These are phyloP conservation scores for Sarocladium strictum DNA, from an alignment of 2,329 filamentous ascomycete species.

Conservation along the genomic window DNA sequence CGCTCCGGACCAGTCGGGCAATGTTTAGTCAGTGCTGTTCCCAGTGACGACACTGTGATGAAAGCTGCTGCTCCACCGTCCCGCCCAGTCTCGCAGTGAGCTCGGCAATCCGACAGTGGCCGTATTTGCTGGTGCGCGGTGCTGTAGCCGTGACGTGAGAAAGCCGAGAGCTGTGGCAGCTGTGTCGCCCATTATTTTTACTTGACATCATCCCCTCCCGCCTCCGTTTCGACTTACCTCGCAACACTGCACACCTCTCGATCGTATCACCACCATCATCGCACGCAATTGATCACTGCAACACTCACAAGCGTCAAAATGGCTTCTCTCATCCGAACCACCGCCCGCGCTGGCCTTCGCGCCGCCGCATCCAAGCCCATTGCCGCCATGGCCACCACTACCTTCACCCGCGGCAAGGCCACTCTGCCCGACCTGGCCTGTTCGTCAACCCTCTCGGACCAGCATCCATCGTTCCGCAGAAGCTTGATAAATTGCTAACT, in stretches of 20 bases:
- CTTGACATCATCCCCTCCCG: constrained; percentile 5
- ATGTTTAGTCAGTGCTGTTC: not conserved
- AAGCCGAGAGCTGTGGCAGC: not conserved
- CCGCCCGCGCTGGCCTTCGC: constrained; percentile 66
- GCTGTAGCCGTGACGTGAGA: constrained; percentile 2
- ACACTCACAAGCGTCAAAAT: constrained; percentile 39
- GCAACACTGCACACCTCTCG: not conserved
- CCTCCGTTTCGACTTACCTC: not conserved
- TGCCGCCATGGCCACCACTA: constrained; percentile 63
- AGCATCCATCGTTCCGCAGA: not conserved
- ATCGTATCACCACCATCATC: too few relatives aligned
- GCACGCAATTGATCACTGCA: not conserved
- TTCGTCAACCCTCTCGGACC: constrained; percentile 23
- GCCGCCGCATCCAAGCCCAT: constrained; percentile 56
- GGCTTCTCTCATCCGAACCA: constrained; percentile 71
- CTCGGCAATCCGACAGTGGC: constrained; percentile 4
- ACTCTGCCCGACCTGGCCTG: constrained; percentile 82
- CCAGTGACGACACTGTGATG: not conserved
- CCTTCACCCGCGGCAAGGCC: constrained; percentile 80
- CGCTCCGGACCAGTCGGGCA: not conserved
- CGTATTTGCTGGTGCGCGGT: not conserved
- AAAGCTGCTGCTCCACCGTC: not conserved
- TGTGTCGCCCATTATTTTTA: constrained; percentile 1
- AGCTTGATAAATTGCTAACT: constrained; percentile 6
- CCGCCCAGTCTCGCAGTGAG: not conserved